These are phyloP conservation scores for Podosphaera xanthii DNA, from an alignment of 2,329 filamentous ascomycete species.

Conservation along the genomic window DNA sequence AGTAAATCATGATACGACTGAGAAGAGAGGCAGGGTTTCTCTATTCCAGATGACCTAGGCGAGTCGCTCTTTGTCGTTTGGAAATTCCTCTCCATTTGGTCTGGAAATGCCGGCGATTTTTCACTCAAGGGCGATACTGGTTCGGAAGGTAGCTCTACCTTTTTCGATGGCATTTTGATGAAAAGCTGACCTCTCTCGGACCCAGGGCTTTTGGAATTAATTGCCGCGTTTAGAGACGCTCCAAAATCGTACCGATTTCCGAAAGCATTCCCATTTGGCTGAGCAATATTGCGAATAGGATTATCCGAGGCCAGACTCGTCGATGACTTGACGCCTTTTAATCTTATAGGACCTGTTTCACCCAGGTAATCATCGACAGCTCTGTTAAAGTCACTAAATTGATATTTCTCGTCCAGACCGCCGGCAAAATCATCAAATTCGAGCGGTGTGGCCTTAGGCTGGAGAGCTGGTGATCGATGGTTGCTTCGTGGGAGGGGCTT, in stretches of 20 bases:
- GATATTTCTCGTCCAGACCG: conserved; percentile 23
- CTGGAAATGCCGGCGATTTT: conserved; percentile 4
- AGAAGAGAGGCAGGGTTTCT: conserved; percentile 53
- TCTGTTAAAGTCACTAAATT: conserved; percentile 30
- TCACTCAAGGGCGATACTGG: background rate
- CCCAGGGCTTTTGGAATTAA: conserved; percentile 47
- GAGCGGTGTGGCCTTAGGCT: conserved; percentile 27
- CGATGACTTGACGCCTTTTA: conserved; percentile 47
- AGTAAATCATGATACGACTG: conserved; percentile 90
- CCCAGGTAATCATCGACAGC: conserved; percentile 39
- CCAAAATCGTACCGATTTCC: conserved; percentile 90
- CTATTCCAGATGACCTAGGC: conserved; percentile 26
- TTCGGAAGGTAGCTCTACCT: background rate
- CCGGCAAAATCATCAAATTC: conserved; percentile 48
- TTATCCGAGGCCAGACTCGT: conserved; percentile 25
- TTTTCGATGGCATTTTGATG: conserved; percentile 17
- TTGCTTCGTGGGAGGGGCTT: conserved; percentile 44
- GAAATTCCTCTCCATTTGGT: conserved; percentile 6
- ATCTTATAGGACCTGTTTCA: conserved; percentile 37
- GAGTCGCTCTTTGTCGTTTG: conserved; percentile 23
- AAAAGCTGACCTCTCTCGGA: conserved; percentile 33
- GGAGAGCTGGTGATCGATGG: conserved; percentile 25
- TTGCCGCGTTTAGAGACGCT: conserved; percentile 68
- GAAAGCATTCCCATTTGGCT: conserved; percentile 50
- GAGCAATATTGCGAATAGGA: conserved; percentile 20